A percentile compares a stretch with the other conserved stretches of the same genome.
These are phyloP conservation scores for Pestalotiopsis sp. DNA, from an alignment of 2,329 filamentous ascomycete species.

Conservation along the genomic window DNA sequence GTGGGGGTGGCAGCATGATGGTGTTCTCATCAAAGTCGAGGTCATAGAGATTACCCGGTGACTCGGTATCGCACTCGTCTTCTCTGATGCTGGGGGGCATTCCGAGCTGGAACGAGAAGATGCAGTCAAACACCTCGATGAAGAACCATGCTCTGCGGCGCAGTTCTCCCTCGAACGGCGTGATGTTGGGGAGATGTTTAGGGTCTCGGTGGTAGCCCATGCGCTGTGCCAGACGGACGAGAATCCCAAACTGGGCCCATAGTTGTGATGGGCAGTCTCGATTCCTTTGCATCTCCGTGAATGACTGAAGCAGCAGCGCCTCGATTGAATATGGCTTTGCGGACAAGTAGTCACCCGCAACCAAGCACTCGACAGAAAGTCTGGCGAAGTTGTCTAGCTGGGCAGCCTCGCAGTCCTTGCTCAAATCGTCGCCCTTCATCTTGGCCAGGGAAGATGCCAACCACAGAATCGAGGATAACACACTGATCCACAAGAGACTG, in stretches of 20 bases:
- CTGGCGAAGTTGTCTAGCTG: slow-evolving; percentile 31
- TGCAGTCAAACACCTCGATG: slow-evolving; percentile 45
- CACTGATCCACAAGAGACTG: slow-evolving; percentile 50
- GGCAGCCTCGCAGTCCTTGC: slow-evolving; percentile 23
- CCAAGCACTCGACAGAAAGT: slow-evolving; percentile 45
- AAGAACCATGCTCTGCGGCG: slow-evolving; percentile 49
- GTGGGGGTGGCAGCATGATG: slow-evolving; percentile 40
- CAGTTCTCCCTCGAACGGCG: slow-evolving; percentile 52
- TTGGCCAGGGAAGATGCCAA: slow-evolving; percentile 38
- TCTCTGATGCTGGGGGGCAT: slow-evolving; percentile 50
- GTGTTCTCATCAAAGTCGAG: slow-evolving; percentile 52
- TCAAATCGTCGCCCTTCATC: slow-evolving; percentile 26
- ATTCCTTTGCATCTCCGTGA: slow-evolving; percentile 41
- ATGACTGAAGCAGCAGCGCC: slow-evolving; percentile 46
- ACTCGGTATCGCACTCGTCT: slow-evolving; percentile 45
- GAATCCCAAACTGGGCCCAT: slow-evolving; percentile 48
- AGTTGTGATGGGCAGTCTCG: slow-evolving; percentile 43
- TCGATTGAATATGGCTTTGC: slow-evolving; percentile 47
- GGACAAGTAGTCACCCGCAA: slow-evolving; percentile 48
- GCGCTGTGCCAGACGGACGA: slow-evolving; percentile 49
- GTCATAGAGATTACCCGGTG: slow-evolving; percentile 48
- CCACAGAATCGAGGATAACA: slow-evolving; percentile 48
- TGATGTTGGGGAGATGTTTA: slow-evolving; percentile 39
- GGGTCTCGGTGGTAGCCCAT: slow-evolving; percentile 54
- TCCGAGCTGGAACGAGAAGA: slow-evolving; percentile 53